A percentile compares a stretch with the other conserved stretches of the same genome.
These are phyloP conservation scores for Sphaerobolus stellatus DNA, from an alignment of 1,284 basidiomycete species.

Conservation along the genomic window DNA sequence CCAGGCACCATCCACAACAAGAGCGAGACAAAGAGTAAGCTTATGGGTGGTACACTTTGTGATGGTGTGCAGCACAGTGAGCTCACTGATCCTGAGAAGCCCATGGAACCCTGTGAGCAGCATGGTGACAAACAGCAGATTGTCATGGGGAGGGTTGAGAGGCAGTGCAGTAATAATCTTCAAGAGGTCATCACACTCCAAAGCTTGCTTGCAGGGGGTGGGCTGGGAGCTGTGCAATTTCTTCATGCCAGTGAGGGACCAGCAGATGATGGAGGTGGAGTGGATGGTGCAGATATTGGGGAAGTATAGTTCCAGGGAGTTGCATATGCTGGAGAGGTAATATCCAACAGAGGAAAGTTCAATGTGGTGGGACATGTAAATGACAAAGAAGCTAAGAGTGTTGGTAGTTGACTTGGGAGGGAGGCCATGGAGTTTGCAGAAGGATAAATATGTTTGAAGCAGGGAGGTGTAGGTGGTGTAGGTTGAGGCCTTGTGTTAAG, in stretches of 20 bases:
- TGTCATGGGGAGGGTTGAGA: not conserved
- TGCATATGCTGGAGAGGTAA: constrained; percentile 4
- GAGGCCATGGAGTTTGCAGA: too few species aligned
- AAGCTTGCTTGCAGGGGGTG: too few species aligned
- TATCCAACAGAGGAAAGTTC: not conserved
- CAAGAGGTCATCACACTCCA: not conserved
- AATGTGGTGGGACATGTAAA: not conserved
- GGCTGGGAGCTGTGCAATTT: not conserved
- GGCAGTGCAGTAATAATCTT: not conserved
- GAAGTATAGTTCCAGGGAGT: not conserved
- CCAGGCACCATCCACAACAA: not conserved
- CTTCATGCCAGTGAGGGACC: not conserved
- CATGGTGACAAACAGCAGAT: not conserved
- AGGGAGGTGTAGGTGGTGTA: too few species aligned
- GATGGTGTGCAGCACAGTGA: not conserved
- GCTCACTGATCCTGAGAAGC: not conserved
- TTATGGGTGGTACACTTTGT: not conserved
- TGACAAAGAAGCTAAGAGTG: not conserved
- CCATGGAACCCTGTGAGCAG: not conserved
- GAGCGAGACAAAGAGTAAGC: not conserved
- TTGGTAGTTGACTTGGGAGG: too few species aligned
- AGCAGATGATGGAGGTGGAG: not conserved
- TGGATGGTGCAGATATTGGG: not conserved
- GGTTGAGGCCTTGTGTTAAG: too few species aligned
- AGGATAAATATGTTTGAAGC: too few species aligned